Percentiles rank a stretch among this genome's conserved stretches.
Evolutionary conservation across 495 filamentous ascomycete species (phyloP).

Genomic region (Durotheca rogersii): DNA sequence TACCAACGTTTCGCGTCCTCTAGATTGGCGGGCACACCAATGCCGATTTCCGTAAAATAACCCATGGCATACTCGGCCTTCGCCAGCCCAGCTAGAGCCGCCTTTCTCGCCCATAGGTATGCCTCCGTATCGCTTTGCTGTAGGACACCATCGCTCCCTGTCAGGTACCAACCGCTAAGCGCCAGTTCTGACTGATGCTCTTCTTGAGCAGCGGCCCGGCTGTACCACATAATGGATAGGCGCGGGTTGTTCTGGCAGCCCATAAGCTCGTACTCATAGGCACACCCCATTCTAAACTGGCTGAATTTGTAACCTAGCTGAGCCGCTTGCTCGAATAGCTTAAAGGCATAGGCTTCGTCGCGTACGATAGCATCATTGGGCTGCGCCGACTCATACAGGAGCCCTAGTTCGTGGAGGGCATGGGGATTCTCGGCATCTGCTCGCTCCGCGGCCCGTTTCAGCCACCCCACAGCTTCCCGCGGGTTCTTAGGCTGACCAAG

Average conservation of each 20-base stretch:
- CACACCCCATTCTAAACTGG: conserved; percentile 83
- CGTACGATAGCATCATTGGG: conserved; percentile 69
- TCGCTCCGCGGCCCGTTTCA: conserved; percentile 88
- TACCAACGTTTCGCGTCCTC: conserved; percentile 99
- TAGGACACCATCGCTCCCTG: conserved; percentile 82
- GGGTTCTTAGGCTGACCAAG: conserved; percentile 84
- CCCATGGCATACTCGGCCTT: conserved; percentile 99
- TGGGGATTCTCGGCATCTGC: conserved; percentile 91
- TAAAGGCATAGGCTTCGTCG: conserved; percentile 75
- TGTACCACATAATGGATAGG: conserved; percentile 89
- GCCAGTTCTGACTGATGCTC: conserved; percentile 94
- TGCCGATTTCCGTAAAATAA: conserved; percentile 94
- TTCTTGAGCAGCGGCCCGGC: conserved; percentile 83
- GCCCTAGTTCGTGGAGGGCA: conserved; percentile 86
- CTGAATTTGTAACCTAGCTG: conserved; percentile 92
- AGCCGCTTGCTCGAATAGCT: conserved; percentile 84
- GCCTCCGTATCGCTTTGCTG: conserved; percentile 94
- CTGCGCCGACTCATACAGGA: conserved; percentile 75
- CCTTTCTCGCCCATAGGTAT: conserved; percentile 95
- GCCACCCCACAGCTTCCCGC: conserved; percentile 82
- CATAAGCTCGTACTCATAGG: conserved; percentile 87
- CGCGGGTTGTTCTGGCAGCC: conserved; percentile 79
- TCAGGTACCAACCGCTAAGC: conserved; percentile 94
- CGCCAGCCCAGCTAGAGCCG: conserved; percentile 75
- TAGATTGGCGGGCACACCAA: conserved; percentile 79